phyloP scores from a whole-genome alignment of 345 rosid genomes.

The Eucalyptus polyanthemos region DNA sequence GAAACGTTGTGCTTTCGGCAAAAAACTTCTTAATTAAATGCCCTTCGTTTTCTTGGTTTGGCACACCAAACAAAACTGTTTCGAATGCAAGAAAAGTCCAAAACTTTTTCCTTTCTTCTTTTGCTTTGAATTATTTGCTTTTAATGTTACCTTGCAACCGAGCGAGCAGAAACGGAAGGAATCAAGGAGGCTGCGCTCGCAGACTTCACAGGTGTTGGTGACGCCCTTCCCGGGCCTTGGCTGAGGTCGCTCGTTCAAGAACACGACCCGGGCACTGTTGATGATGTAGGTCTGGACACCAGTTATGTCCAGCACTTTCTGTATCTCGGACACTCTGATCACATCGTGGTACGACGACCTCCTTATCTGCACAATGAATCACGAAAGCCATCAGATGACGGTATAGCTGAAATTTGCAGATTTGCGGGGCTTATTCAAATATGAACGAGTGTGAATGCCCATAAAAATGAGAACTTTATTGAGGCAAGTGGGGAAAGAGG shows the following conservation, averaged over 20 bases:
- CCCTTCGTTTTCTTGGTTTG: not conserved
- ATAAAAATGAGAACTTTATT: not conserved
- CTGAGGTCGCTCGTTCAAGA: conserved; percentile 95
- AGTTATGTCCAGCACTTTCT: conserved; percentile 71
- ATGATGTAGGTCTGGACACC: conserved; percentile 97
- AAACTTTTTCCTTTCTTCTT: not conserved
- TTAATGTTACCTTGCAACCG: conserved; percentile 77
- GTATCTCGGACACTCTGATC: conserved; percentile 88
- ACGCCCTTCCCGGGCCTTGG: conserved; percentile 96
- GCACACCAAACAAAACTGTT: not conserved
- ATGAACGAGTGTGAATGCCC: not conserved
- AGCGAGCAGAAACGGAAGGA: conserved; percentile 95
- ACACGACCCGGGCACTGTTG: conserved; percentile 93
- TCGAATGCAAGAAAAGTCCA: not conserved
- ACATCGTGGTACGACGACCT: conserved; percentile 99
- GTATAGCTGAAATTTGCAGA: not conserved
- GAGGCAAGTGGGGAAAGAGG: not conserved
- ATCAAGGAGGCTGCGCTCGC: conserved; percentile 90
- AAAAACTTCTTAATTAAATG: not conserved
- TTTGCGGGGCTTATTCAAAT: not conserved
- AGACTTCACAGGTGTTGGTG: conserved; percentile 86
- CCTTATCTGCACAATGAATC: conserved; percentile 48
- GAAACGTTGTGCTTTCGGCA: not conserved
- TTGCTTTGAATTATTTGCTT: not conserved
- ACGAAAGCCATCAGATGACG: not conserved